Percentiles rank a stretch among this genome's conserved stretches.
These are phyloP conservation scores for Paxillus rubicundulus DNA, from an alignment of 768 basidiomycete genomes.

Conservation along the genomic window DNA sequence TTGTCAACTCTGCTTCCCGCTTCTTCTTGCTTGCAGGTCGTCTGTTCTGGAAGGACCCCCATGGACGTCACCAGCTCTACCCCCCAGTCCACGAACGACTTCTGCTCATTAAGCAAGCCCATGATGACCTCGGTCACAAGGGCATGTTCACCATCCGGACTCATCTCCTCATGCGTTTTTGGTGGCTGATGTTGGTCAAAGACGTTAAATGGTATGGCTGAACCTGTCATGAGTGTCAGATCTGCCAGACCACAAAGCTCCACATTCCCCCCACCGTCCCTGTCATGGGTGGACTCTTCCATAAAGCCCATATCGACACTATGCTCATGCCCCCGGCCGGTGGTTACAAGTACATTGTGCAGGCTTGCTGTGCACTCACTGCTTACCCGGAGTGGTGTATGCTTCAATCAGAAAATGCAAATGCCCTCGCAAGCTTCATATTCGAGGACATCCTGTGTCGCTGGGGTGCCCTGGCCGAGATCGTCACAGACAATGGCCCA, in stretches of 20 bases:
- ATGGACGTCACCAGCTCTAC: too few species aligned
- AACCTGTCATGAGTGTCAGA: conserved; percentile 34
- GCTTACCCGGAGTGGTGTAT: conserved; percentile 28
- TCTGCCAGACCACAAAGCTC: conserved; percentile 22
- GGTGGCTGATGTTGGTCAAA: conserved; percentile 6
- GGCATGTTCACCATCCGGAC: neutral
- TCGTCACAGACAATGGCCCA: too few species aligned
- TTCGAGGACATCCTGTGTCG: neutral
- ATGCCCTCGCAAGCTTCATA: conserved; percentile 10
- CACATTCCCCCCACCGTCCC: conserved; percentile 12
- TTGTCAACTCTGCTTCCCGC: too few species aligned
- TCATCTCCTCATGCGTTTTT: neutral
- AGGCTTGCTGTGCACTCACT: neutral
- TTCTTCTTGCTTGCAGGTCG: too few species aligned
- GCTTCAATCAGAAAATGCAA: conserved; percentile 21
- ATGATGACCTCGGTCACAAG: conserved; percentile 7
- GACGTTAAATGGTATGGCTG: conserved; percentile 29
- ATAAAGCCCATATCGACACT: neutral
- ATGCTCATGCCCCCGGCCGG: conserved; percentile 2
- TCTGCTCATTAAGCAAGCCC: neutral
- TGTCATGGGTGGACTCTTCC: conserved; percentile 7
- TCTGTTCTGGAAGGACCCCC: too few species aligned
- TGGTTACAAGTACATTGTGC: conserved; percentile 18
- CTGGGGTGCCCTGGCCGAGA: too few species aligned
- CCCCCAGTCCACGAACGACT: too few species aligned